Evolutionary conservation across 495 filamentous ascomycete species (phyloP).

Genomic region (Neurospora tetrasperma): DNA sequence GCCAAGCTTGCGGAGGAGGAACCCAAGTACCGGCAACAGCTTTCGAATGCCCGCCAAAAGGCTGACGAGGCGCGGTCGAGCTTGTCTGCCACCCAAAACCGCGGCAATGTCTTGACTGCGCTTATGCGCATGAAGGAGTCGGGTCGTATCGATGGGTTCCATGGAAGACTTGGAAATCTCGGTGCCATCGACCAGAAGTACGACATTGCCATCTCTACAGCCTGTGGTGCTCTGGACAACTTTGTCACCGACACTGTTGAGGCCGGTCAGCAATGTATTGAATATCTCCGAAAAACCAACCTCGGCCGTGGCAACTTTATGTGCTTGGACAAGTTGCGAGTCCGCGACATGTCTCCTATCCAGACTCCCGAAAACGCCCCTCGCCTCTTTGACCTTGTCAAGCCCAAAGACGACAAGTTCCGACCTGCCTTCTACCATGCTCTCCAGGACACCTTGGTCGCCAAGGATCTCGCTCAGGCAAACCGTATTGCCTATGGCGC

Average conservation of each 20-base stretch:
- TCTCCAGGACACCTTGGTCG: constrained; percentile 86
- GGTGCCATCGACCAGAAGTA: constrained; percentile 92
- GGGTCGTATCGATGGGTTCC: constrained; percentile 91
- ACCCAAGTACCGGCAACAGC: constrained; percentile 64
- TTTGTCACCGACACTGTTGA: constrained; percentile 94
- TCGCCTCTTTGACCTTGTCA: constrained; percentile 85
- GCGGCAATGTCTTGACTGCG: constrained; percentile 82
- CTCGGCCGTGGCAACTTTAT: constrained; percentile 97
- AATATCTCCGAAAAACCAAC: constrained; percentile 94
- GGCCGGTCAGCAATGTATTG: constrained; percentile 92
- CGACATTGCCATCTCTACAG: constrained; percentile 93
- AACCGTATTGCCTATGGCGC: constrained; percentile 94
- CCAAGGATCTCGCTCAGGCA: constrained; percentile 83
- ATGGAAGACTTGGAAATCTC: constrained; percentile 88
- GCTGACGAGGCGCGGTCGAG: constrained; percentile 91
- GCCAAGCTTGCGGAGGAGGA: constrained; percentile 63
- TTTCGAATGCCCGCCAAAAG: constrained; percentile 82
- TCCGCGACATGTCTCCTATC: constrained; percentile 63
- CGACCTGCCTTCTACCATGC: constrained; percentile 89
- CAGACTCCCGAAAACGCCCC: constrained; percentile 88
- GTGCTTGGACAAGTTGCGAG: constrained; percentile 74
- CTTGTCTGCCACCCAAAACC: constrained; percentile 77
- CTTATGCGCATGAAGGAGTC: constrained; percentile 94
- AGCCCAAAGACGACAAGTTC: constrained; percentile 77
- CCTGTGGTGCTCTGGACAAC: constrained; percentile 83